Conservation (phyloP, 495 filamentous ascomycete species). For the Bathelium albidoporum region DNA sequence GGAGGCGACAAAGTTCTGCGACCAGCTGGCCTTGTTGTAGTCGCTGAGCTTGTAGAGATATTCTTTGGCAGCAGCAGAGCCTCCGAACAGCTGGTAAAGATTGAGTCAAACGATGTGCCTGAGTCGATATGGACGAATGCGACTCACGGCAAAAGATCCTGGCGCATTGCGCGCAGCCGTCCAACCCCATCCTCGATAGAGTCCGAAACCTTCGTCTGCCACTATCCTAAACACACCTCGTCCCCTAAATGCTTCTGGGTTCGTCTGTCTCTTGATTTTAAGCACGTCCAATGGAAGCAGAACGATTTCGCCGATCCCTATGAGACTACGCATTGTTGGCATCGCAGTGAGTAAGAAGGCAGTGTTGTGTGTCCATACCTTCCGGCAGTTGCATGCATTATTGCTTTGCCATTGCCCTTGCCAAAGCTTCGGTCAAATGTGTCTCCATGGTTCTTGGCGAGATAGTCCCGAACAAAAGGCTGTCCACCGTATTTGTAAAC, state of each 20-base stretch:
- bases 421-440: slow-evolving; percentile 85
- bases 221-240: slow-evolving; percentile 85
- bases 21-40: slow-evolving; percentile 92
- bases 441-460: slow-evolving; percentile 67
- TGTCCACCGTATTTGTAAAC: slow-evolving; percentile 99
- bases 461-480: slow-evolving; percentile 86
- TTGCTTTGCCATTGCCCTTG: slow-evolving; percentile 93
- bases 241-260: slow-evolving; percentile 94
- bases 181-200: slow-evolving; percentile 96
- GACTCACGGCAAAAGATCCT: slow-evolving; percentile 85
- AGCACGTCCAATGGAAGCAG: slow-evolving; percentile 91
- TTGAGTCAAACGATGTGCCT: neutral
- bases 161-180: slow-evolving; percentile 95
- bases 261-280: slow-evolving; percentile 99
- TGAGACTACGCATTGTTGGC: slow-evolving; percentile 48
- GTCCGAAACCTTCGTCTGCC: slow-evolving; percentile 84
- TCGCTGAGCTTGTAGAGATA: slow-evolving; percentile 78
- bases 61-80: slow-evolving; percentile 95
- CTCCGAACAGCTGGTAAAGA: slow-evolving; percentile 76
- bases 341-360: neutral
- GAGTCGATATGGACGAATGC: slow-evolving; percentile 15
- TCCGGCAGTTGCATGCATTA: slow-evolving; percentile 94
- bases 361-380: slow-evolving; percentile 41
- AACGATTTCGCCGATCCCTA: slow-evolving; percentile 95
- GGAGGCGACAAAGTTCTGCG: slow-evolving; percentile 95